A percentile compares a stretch with the other conserved stretches of the same genome.
These are phyloP conservation scores for Calycina herbarum DNA, from an alignment of 2,329 filamentous ascomycete genomes.

Conservation along the genomic window DNA sequence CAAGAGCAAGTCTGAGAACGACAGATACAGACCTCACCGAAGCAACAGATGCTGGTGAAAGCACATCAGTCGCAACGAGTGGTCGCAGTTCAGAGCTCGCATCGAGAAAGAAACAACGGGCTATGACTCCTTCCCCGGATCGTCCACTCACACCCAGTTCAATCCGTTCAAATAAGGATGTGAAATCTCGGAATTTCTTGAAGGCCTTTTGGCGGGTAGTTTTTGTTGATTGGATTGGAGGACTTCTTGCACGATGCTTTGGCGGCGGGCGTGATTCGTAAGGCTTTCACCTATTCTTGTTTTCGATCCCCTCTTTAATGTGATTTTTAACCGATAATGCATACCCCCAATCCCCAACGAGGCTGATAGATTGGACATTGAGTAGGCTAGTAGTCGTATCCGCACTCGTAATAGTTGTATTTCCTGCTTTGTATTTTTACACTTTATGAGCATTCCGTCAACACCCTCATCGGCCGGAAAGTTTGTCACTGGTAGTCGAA, in stretches of 20 bases:
- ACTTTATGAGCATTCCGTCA: constrained; percentile 7
- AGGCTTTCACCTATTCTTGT: constrained; percentile 21
- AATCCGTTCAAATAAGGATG: constrained; percentile 30
- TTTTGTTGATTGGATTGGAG: constrained; percentile 41
- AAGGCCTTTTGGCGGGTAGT: constrained; percentile 38
- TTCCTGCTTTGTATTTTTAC: constrained; percentile 31
- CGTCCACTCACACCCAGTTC: constrained; percentile 34
- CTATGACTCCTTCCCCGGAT: constrained; percentile 22
- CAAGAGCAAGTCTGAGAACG: constrained; percentile 18
- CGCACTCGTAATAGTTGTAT: constrained; percentile 27
- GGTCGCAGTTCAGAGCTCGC: constrained; percentile 22
- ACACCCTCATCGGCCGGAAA: not conserved
- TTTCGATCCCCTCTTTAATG: constrained; percentile 6
- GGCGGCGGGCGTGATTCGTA: constrained; percentile 34
- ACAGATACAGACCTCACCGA: constrained; percentile 10
- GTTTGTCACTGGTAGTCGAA: not conserved
- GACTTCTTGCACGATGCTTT: constrained; percentile 33
- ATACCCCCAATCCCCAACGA: not conserved
- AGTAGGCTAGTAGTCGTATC: constrained; percentile 31
- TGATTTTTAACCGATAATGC: constrained; percentile 4
- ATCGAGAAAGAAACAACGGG: constrained; percentile 29
- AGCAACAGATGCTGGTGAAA: constrained; percentile 25
- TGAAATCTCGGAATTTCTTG: constrained; percentile 32
- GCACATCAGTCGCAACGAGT: constrained; percentile 27
- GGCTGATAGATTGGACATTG: constrained; percentile 29